phyloP scores from a whole-genome alignment of 2,329 filamentous ascomycete genomes.

The Coniochaeta sp. region DNA sequence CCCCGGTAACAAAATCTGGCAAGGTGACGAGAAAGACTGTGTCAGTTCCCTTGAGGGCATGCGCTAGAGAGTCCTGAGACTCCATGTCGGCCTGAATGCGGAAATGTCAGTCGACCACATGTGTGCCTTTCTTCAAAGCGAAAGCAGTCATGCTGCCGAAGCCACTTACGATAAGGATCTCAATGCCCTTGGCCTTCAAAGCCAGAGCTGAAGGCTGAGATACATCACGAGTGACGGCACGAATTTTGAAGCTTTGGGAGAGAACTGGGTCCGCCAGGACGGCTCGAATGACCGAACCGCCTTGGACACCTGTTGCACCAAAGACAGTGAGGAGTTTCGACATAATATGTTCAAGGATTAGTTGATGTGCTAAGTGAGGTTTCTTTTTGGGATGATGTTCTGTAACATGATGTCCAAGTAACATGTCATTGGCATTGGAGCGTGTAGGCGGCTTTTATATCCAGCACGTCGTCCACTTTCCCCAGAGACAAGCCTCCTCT shows the following conservation, averaged over 20 bases:
- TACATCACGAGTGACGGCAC: conserved; percentile 38
- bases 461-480: no score
- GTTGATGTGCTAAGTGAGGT: no score
- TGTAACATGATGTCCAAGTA: no score
- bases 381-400: no score
- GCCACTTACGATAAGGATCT: conserved; percentile 27
- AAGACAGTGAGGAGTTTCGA: conserved; percentile 27
- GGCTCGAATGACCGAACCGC: conserved; percentile 35
- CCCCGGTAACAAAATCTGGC: conserved; percentile 9
- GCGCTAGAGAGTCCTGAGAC: conserved; percentile 22
- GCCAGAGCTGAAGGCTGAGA: conserved; percentile 29
- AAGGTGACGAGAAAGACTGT: conserved; percentile 30
- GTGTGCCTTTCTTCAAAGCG: not conserved
- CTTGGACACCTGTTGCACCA: conserved; percentile 42
- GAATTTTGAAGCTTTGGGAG: conserved; percentile 34
- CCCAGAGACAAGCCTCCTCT: no score
- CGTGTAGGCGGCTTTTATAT: no score
- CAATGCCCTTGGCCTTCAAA: conserved; percentile 31
- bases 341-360: not conserved
- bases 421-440: no score
- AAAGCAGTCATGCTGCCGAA: conserved; percentile 2
- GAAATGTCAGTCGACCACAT: not conserved
- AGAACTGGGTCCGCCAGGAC: conserved; percentile 39
- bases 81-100: conserved; percentile 31
- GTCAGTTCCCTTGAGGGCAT: conserved; percentile 32